Conservation (phyloP, 305 asterid genomes). For the Fraxinus ornus region DNA sequence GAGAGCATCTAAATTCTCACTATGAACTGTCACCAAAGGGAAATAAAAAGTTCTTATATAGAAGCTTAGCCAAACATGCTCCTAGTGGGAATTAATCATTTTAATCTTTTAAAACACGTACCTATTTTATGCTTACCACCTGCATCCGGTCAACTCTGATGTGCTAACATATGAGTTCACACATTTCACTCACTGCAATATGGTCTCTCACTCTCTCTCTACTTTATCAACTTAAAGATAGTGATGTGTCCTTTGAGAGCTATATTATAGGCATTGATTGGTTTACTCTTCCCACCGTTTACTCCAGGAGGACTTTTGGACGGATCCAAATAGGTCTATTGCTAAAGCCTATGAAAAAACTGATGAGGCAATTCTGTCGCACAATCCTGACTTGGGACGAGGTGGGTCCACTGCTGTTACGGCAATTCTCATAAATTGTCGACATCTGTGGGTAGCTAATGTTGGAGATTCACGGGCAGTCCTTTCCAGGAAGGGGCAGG, state of each 20-base stretch:
- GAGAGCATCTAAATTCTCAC: background rate
- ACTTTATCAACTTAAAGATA: background rate
- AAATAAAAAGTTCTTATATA: background rate
- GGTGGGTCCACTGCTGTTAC: slow-evolving; percentile 63
- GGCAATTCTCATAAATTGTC: slow-evolving; percentile 43
- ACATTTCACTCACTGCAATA: background rate
- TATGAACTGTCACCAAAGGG: background rate
- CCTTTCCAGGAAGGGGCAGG: slow-evolving; percentile 47
- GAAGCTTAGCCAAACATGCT: slow-evolving; percentile 1
- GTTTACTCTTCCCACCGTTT: background rate
- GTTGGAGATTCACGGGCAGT: slow-evolving; percentile 62
- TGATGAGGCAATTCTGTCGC: slow-evolving; percentile 86
- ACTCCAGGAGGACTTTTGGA: slow-evolving; percentile 78
- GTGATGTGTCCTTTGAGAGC: background rate
- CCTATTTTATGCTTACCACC: background rate
- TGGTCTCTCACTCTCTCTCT: background rate
- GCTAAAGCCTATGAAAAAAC: slow-evolving; percentile 85
- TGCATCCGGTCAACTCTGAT: background rate
- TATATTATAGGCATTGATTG: background rate
- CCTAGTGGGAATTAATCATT: background rate
- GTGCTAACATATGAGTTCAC: background rate
- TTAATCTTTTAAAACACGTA: background rate
- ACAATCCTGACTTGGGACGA: slow-evolving; percentile 44
- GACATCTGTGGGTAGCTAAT: slow-evolving; percentile 47
- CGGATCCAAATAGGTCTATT: slow-evolving; percentile 70